Evolutionary conservation across 495 filamentous ascomycete species (phyloP), one percentile per base, ranked within the genome.

Genomic region (Aspergillus ellipticus): DNA sequence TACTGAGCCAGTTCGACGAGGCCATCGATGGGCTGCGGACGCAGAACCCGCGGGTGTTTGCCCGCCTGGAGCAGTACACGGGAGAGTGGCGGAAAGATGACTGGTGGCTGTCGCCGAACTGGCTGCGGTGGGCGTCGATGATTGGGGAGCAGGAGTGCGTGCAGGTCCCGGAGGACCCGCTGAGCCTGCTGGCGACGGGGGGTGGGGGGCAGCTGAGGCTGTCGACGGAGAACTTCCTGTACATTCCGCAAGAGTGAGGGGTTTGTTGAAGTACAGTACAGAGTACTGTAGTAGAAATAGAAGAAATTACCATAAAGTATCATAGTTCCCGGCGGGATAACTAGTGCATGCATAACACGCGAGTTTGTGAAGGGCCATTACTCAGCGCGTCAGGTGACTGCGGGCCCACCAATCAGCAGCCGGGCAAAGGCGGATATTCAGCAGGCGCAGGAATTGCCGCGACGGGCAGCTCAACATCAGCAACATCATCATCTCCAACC

Each of bases 391-490:
- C 73, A 75, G 71, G 67, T 77, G 71, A 62, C 17, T 0, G 0
- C 0, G 2, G 1, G 1, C 9, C 17, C 7, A 3, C 73, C 74
- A 78, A 78, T 76, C 70, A 78, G 35, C 43, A 42, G 29, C 22
- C 49, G 54, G 59, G 51, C 56, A 76, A 77, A 76, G 66, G 66
- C 72, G 73, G 73, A 74, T 74, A 70, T 73, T 74, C 72, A 75
- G 72, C 72, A 76, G 53, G 65, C 65, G 73, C 71, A 74, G 66
- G 72, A 74, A 72, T 74, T 74, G 73, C 69, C 64, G 63, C 57
- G 54, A 47, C 19, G 29, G 45, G 53, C 54, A 71, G 65, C 63
- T 66, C 60, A 64, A 58, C 61, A 37, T 56, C 49, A 55, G 56
- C 57, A 53, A 51, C 58, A 59, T 54, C 62, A 51, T 52, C 55